Evolutionary conservation across 352 stramenopile species (phyloP).

Genomic region (Pythium myriotylum): DNA sequence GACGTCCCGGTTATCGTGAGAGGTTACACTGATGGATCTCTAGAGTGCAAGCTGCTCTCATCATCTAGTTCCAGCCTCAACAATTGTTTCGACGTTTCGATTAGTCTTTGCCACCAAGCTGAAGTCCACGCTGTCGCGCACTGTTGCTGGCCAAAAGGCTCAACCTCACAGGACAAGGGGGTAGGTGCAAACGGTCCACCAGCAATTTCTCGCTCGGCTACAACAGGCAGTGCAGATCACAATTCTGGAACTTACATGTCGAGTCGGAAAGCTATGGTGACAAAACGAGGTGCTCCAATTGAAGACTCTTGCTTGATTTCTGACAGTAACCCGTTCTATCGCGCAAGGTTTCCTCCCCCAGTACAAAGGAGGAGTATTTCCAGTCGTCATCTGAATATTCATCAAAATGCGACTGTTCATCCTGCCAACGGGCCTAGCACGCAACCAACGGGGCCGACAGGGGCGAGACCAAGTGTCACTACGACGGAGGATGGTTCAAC

Average conservation of each 20-base stretch:
- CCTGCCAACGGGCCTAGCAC: constrained; percentile 1
- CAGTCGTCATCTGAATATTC: constrained; percentile 38
- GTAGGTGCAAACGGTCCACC: constrained; percentile 10
- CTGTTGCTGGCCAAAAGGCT: constrained; percentile 20
- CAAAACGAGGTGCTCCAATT: constrained; percentile 28
- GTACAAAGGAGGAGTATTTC: constrained; percentile 35
- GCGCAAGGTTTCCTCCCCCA: constrained; percentile 43
- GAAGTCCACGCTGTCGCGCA: constrained; percentile 26
- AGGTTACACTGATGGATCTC: constrained; percentile 51
- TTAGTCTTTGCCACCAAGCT: constrained; percentile 16
- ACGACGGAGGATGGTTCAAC: constrained; percentile 8
- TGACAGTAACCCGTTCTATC: constrained; percentile 68
- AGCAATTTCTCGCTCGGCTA: constrained; percentile 15
- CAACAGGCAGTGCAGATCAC: constrained; percentile 11
- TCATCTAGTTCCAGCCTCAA: constrained; percentile 14
- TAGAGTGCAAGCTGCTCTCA: constrained; percentile 40
- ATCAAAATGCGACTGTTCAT: constrained; percentile 9
- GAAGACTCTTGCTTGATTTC: constrained; percentile 46
- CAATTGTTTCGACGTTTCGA: neutral
- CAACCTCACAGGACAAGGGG: neutral
- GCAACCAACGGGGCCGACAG: constrained; percentile 4
- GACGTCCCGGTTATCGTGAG: constrained; percentile 61
- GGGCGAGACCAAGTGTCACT: neutral
- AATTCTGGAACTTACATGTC: constrained; percentile 20
- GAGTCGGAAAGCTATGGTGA: constrained; percentile 16